Conservation (phyloP, 768 basidiomycete species). For the Boletales sp. region DNA sequence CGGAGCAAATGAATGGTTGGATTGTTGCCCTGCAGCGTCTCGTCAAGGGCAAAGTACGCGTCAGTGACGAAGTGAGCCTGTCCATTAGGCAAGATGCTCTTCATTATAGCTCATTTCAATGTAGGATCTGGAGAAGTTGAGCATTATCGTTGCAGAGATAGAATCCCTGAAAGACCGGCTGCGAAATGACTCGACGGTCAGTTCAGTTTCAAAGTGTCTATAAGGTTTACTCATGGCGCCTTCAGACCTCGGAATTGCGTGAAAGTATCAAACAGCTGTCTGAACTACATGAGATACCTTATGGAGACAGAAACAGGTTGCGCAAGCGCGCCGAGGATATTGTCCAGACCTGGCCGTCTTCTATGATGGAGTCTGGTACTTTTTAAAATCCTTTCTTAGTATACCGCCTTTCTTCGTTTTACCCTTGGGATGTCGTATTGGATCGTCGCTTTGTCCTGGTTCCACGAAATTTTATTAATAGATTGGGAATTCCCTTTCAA, state of each 20-base stretch:
- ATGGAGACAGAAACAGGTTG: conserved; percentile 25
- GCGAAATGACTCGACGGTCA: conserved; percentile 11
- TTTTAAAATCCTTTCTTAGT: neutral
- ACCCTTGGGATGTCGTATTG: neutral
- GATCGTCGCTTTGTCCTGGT: neutral
- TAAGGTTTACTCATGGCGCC: neutral
- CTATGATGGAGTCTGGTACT: neutral
- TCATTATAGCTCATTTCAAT: neutral
- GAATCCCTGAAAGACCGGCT: conserved; percentile 22
- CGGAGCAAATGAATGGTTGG: conserved; percentile 17
- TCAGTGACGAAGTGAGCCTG: conserved; percentile 20
- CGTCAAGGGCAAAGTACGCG: conserved; percentile 24
- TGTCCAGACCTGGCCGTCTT: conserved; percentile 11
- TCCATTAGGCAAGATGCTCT: neutral
- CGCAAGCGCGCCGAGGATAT: conserved; percentile 20
- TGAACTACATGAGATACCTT: conserved; percentile 28
- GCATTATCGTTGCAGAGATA: conserved; percentile 28
- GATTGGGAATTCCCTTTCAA: neutral
- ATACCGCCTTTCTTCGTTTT: conserved; percentile 7
- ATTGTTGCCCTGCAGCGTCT: conserved; percentile 27
- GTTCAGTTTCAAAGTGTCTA: neutral
- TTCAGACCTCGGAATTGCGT: conserved; percentile 18
- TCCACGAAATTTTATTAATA: neutral
- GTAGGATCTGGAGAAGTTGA: conserved; percentile 25
- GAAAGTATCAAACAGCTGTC: conserved; percentile 23